Evolutionary conservation across 129 eudicot genomes (phyloP), one percentile per base, ranked within the genome.

Genomic region (Centella asiatica): DNA sequence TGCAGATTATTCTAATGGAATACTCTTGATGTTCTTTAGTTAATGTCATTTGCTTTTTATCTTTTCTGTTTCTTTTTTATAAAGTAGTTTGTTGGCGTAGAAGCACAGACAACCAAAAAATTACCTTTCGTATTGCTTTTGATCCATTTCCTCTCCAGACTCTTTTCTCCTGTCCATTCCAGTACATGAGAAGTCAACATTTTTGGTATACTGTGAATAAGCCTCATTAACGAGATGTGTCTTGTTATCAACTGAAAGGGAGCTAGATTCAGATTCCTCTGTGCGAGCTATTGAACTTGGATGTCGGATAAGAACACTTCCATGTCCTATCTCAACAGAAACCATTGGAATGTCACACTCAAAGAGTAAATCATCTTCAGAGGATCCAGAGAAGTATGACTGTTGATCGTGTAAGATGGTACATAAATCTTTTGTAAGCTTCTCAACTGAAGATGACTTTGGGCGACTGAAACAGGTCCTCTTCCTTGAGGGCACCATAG

Each of bases 231-330:
- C 60, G 4, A 54, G 14, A 42, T 46, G 69, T 32, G 23, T 66
- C 72, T 87, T 92, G 13, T 87, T 79, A 77, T 90, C 94, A 67
- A 87, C 73, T 56, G 98, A 77, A 80, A 92, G 82, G 62, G 98
- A 92, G 75, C 98, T 92, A 57, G 98, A 96, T 82, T 87, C 99
- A 29, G 96, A 87, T 76, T 93, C 99, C 72, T 93, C 99, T 72
- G 88, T 96, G 31, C 95, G 80, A 58, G 75, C 76, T 25, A 83
- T 69, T 50, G 95, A 79, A 64, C 80, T 82, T 18, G 99, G 99
- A 63, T 93, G 99, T 62, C 95, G 74, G 46, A 93, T 84, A 55
- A 93, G 99, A 32, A 93, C 89, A 78, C 96, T 88, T 51, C 99
- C 99, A 75, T 93, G 96, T 48, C 99, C 99, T 69, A 88, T 84